Percentiles rank a stretch among this genome's conserved stretches.
Evolutionary conservation across 2,329 filamentous ascomycete genomes (phyloP).

Genomic region (Boeremia lycopersici): DNA sequence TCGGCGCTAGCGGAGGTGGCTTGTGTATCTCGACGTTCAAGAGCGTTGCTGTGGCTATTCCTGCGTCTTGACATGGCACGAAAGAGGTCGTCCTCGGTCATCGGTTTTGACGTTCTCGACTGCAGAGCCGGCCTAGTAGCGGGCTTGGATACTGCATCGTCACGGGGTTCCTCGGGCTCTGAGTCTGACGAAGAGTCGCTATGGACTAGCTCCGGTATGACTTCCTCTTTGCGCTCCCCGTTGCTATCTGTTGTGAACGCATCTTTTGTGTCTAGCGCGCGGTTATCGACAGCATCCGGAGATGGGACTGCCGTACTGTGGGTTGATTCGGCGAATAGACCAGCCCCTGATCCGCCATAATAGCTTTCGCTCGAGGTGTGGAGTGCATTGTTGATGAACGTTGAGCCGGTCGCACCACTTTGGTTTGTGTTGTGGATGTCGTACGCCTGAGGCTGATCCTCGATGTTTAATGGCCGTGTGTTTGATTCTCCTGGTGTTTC

Average conservation of each 20-base stretch:
- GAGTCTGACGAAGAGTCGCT: slow-evolving; percentile 26
- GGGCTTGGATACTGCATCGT: slow-evolving; percentile 31
- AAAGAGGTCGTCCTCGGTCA: slow-evolving; percentile 61
- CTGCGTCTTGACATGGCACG: slow-evolving; percentile 56
- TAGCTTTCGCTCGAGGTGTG: slow-evolving; percentile 26
- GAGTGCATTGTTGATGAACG: slow-evolving; percentile 28
- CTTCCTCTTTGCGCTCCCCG: slow-evolving; percentile 19
- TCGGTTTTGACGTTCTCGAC: slow-evolving; percentile 31
- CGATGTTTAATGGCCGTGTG: slow-evolving; percentile 33
- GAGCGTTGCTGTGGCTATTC: slow-evolving; percentile 41
- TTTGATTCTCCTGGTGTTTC: slow-evolving; percentile 39
- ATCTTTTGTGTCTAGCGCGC: neutral
- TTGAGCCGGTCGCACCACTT: neutral
- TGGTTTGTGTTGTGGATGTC: slow-evolving; percentile 5
- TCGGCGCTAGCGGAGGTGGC: slow-evolving; percentile 30
- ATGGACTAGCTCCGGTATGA: slow-evolving; percentile 14
- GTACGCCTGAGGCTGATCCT: slow-evolving; percentile 18
- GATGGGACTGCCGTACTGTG: slow-evolving; percentile 20
- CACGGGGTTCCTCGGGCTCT: slow-evolving; percentile 27
- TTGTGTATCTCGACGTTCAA: slow-evolving; percentile 34
- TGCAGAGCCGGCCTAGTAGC: slow-evolving; percentile 29
- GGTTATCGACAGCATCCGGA: slow-evolving; percentile 1
- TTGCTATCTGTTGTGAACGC: neutral
- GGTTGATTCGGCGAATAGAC: slow-evolving; percentile 17
- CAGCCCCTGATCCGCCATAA: slow-evolving; percentile 17